These are phyloP conservation scores for Skeletonema menzelii DNA, from an alignment of 108 stramenopile species.

Conservation along the genomic window DNA sequence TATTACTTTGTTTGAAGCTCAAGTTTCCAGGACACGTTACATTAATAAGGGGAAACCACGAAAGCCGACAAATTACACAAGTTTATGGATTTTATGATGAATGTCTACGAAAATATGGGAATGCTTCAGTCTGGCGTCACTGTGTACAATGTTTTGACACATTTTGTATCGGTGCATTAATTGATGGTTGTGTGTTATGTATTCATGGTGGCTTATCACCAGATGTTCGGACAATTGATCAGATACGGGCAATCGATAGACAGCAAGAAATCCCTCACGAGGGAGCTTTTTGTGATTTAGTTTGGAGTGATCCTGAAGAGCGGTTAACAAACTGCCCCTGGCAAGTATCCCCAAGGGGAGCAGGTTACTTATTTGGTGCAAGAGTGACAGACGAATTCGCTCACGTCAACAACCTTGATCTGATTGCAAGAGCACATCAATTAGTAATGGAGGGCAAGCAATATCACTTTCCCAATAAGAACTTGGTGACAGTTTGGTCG, in stretches of 20 bases:
- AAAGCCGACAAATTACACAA: conserved; percentile 93
- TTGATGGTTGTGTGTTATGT: conserved; percentile 86
- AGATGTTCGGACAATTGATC: conserved; percentile 84
- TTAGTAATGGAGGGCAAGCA: conserved; percentile 96
- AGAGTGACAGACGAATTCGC: conserved; percentile 93
- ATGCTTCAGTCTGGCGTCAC: conserved; percentile 81
- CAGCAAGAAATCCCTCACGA: conserved; percentile 91
- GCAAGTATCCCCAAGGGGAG: conserved; percentile 81
- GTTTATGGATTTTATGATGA: conserved; percentile 96
- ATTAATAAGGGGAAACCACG: conserved; percentile 92
- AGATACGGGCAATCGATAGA: conserved; percentile 85
- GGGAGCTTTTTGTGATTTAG: conserved; percentile 92
- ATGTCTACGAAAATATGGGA: conserved; percentile 77
- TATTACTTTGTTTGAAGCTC: conserved; percentile 90
- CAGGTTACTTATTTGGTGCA: conserved; percentile 93
- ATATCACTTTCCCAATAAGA: conserved; percentile 82
- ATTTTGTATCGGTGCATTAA: conserved; percentile 81
- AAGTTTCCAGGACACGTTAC: conserved; percentile 88
- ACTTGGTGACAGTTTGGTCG: conserved; percentile 92
- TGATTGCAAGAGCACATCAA: conserved; percentile 96
- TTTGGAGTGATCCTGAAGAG: conserved; percentile 88
- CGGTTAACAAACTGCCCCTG: conserved; percentile 55
- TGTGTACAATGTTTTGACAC: conserved; percentile 90
- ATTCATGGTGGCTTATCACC: conserved; percentile 92
- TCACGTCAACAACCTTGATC: conserved; percentile 86